phyloP scores from a whole-genome alignment of 352 stramenopile species.

The Peronosclerospora sorghi region DNA sequence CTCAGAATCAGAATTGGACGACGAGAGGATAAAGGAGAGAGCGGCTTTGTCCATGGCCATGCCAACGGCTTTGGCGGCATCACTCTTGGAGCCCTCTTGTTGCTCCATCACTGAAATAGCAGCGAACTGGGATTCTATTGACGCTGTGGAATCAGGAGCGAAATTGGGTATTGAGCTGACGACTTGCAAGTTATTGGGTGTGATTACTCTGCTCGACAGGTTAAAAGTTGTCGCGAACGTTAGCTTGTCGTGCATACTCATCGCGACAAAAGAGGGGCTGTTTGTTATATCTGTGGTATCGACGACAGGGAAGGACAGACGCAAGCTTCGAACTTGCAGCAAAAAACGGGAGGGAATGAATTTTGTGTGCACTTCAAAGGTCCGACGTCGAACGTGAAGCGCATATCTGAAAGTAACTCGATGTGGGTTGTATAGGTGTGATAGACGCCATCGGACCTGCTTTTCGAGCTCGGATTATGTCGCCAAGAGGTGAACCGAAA shows the following conservation, averaged over 20 bases:
- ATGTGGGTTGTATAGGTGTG: conserved; percentile 3
- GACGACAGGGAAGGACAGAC: conserved; percentile 11
- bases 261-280: conserved; percentile 15
- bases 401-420: conserved; percentile 2
- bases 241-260: conserved; percentile 22
- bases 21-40: conserved; percentile 26
- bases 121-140: conserved; percentile 6
- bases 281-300: conserved; percentile 14
- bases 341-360: conserved; percentile 8
- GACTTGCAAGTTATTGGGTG: conserved; percentile 4
- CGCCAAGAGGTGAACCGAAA: conserved; percentile 16
- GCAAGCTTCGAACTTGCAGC: conserved; percentile 10
- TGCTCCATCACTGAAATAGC: conserved; percentile 8
- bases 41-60: conserved; percentile 23
- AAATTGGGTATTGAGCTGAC: conserved; percentile 15
- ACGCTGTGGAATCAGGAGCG: conserved; percentile 7
- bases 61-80: conserved; percentile 2
- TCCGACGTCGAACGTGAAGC: conserved; percentile 4
- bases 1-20: conserved; percentile 20
- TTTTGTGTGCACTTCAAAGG: conserved; percentile 8
- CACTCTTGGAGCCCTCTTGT: conserved; percentile 1
- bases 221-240: conserved; percentile 13
- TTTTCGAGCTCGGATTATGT: conserved; percentile 9
- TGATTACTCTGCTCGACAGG: conserved; percentile 12
- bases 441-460: conserved; percentile 4